A percentile compares a stretch with the other conserved stretches of the same genome.
phyloP scores from a whole-genome alignment of 1,284 basidiomycete species.

The Taiwanofungus camphoratus region DNA sequence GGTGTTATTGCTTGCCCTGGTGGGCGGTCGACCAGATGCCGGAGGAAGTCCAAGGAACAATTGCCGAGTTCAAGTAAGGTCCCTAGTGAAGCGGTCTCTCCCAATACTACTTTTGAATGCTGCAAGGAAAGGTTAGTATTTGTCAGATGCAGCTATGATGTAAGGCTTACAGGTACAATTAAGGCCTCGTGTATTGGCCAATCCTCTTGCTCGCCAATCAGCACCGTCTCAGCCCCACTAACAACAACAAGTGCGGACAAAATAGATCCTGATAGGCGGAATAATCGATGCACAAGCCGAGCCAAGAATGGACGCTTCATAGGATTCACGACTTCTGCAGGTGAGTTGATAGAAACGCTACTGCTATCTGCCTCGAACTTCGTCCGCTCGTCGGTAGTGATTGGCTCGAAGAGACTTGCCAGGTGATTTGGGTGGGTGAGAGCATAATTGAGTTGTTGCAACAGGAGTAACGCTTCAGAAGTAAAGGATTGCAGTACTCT shows the following conservation, averaged over 20 bases:
- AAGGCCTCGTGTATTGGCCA: conserved; percentile 67
- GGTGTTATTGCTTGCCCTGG: conserved; percentile 46
- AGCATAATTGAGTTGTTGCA: conserved; percentile 87
- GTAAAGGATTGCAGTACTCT: conserved; percentile 67
- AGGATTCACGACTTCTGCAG: conserved; percentile 49
- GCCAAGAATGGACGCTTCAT: conserved; percentile 66
- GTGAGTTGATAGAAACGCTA: conserved; percentile 25
- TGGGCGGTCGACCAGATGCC: conserved; percentile 52
- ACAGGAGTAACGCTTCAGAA: conserved; percentile 59
- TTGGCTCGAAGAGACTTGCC: conserved; percentile 72
- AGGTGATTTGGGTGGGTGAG: conserved; percentile 88
- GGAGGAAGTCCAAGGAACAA: conserved; percentile 63
- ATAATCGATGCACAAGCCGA: conserved; percentile 62
- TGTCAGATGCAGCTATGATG: neutral
- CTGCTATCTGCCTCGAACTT: conserved; percentile 55
- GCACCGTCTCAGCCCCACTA: conserved; percentile 63
- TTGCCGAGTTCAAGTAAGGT: conserved; percentile 75
- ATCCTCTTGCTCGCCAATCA: conserved; percentile 62
- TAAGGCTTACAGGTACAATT: conserved; percentile 63
- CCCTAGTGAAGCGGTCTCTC: conserved; percentile 74
- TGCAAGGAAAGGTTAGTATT: conserved; percentile 25
- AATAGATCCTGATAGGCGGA: conserved; percentile 64
- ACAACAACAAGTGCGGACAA: conserved; percentile 66
- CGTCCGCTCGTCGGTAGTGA: conserved; percentile 69
- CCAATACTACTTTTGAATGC: conserved; percentile 77